Percentiles rank a stretch among this genome's conserved stretches.
Conservation (phyloP, 306 rosid species). For the Dryas alaskensis region DNA sequence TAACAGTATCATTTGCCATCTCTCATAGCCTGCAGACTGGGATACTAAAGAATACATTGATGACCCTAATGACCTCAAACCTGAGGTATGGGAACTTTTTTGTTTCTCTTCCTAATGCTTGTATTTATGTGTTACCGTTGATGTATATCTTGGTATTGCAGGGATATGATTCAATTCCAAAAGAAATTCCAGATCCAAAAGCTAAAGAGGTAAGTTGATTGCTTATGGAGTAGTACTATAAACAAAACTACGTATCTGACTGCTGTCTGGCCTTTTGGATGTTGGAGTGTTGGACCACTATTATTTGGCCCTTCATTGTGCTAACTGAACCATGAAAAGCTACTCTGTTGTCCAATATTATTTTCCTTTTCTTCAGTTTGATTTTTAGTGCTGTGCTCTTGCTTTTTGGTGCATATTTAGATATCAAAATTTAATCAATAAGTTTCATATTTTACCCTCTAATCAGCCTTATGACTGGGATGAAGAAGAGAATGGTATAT, state of each 20-base stretch:
- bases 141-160: constrained; percentile 35
- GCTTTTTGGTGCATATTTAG: constrained; percentile 3
- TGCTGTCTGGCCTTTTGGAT: not conserved
- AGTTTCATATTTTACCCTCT: constrained; percentile 11
- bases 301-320: not conserved
- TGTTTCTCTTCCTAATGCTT: not conserved
- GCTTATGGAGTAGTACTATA: not conserved
- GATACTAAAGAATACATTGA: constrained; percentile 90
- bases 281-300: not conserved
- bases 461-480: constrained; percentile 86
- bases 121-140: constrained; percentile 16
- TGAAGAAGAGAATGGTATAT: constrained; percentile 82
- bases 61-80: constrained; percentile 68
- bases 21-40: constrained; percentile 85
- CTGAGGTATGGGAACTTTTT: constrained; percentile 50
- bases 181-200: constrained; percentile 83
- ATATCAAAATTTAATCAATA: not conserved
- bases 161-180: constrained; percentile 81
- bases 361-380: not conserved
- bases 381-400: not conserved
- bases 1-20: constrained; percentile 23
- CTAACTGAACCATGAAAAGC: not conserved
- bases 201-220: constrained; percentile 64
- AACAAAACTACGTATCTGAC: not conserved
- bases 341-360: not conserved